phyloP scores from a whole-genome alignment of 805 yeast species.

The Torulaspora quercuum region DNA sequence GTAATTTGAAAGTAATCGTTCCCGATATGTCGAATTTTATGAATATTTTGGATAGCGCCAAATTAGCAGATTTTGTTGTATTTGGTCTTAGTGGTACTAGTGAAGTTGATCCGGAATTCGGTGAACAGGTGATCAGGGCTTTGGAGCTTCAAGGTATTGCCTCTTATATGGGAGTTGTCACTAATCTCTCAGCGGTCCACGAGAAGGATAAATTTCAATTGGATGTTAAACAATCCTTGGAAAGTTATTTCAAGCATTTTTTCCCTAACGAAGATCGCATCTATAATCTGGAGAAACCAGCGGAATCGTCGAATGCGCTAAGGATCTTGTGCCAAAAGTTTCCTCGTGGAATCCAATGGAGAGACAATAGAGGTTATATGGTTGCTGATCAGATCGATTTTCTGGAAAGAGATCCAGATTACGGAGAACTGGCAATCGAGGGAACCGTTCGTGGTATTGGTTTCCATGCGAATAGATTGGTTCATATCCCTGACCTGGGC shows the following conservation, averaged over 20 bases:
- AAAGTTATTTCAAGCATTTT: conserved; percentile 66
- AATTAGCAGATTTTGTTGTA: conserved; percentile 82
- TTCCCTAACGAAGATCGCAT: conserved; percentile 79
- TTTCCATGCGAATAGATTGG: conserved; percentile 67
- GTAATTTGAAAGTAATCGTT: conserved; percentile 65
- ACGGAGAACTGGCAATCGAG: conserved; percentile 53
- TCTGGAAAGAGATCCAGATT: conserved; percentile 26
- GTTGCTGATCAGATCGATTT: conserved; percentile 61
- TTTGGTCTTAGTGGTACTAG: conserved; percentile 84
- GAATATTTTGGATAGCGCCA: conserved; percentile 77
- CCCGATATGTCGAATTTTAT: conserved; percentile 67
- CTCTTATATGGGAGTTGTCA: conserved; percentile 70
- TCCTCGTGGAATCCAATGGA: conserved; percentile 85
- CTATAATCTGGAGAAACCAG: conserved; percentile 59
- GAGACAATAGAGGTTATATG: conserved; percentile 87
- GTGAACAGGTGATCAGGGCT: conserved; percentile 87
- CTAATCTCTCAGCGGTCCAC: conserved; percentile 64
- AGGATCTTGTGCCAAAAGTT: conserved; percentile 79
- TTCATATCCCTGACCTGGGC: conserved; percentile 87
- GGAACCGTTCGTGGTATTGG: conserved; percentile 89
- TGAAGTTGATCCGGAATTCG: conserved; percentile 75
- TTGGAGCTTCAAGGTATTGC: conserved; percentile 91
- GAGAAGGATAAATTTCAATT: conserved; percentile 73
- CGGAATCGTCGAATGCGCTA: conserved; percentile 70
- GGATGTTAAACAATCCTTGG: conserved; percentile 62